A percentile compares a stretch with the other conserved stretches of the same genome.
Evolutionary conservation across 805 yeast species (phyloP).

Genomic region (Danielia reshetovae): DNA sequence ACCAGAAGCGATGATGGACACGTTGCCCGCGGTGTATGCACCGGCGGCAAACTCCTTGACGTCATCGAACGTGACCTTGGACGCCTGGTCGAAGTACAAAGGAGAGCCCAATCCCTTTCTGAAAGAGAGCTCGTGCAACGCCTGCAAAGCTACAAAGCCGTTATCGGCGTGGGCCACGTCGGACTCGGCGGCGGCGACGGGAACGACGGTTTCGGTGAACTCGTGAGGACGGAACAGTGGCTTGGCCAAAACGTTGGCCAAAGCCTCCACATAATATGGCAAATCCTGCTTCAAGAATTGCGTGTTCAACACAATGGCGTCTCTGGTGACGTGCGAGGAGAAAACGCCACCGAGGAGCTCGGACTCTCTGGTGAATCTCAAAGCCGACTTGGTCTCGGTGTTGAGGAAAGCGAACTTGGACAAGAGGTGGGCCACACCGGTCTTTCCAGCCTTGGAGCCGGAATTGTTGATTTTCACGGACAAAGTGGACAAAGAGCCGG

Average conservation of each 20-base stretch:
- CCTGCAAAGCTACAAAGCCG: slow-evolving; percentile 63
- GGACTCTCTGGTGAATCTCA: slow-evolving; percentile 90
- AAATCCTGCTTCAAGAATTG: slow-evolving; percentile 81
- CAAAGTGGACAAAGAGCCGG: slow-evolving; percentile 67
- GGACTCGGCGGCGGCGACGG: slow-evolving; percentile 67
- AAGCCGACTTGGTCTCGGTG: slow-evolving; percentile 78
- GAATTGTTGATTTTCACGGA: slow-evolving; percentile 76
- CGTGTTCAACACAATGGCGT: slow-evolving; percentile 74
- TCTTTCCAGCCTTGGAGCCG: slow-evolving; percentile 71
- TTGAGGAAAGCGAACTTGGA: slow-evolving; percentile 81
- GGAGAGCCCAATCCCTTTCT: slow-evolving; percentile 87
- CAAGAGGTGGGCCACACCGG: slow-evolving; percentile 84
- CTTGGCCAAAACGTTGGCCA: slow-evolving; percentile 68
- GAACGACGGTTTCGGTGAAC: slow-evolving; percentile 74
- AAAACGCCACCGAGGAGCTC: slow-evolving; percentile 89
- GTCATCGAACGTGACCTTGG: slow-evolving; percentile 54
- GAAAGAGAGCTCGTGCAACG: slow-evolving; percentile 76
- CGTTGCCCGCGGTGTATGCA: slow-evolving; percentile 66
- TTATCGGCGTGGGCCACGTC: slow-evolving; percentile 49
- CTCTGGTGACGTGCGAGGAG: slow-evolving; percentile 71
- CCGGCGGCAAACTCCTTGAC: slow-evolving; percentile 62
- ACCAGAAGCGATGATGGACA: slow-evolving; percentile 70
- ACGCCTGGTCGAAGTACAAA: slow-evolving; percentile 65
- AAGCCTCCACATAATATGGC: slow-evolving; percentile 85
- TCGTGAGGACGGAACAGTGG: slow-evolving; percentile 82